These are phyloP conservation scores for Xeromyces bisporus DNA, from an alignment of 495 filamentous ascomycete species.

Conservation along the genomic window DNA sequence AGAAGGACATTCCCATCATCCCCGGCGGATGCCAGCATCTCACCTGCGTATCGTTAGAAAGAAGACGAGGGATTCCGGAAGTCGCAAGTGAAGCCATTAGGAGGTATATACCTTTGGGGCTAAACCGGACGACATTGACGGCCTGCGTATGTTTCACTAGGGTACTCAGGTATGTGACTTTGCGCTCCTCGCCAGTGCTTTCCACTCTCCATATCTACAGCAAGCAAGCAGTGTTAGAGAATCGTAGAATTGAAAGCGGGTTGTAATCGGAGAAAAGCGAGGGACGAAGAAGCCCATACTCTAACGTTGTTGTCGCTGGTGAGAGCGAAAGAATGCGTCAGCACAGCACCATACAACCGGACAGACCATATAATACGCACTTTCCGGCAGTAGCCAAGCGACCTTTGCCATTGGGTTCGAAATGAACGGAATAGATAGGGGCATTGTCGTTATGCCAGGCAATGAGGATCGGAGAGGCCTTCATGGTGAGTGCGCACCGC, in stretches of 20 bases:
- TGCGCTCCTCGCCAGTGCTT: conserved; percentile 67
- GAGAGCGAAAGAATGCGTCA: conserved; percentile 2
- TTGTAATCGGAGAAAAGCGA: conserved; percentile 2
- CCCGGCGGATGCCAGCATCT: conserved; percentile 84
- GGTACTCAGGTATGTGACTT: conserved; percentile 78
- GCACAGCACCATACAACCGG: conserved; percentile 3
- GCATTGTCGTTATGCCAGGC: conserved; percentile 93
- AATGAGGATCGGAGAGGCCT: conserved; percentile 76
- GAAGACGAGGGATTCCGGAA: neutral
- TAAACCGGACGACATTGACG: conserved; percentile 94
- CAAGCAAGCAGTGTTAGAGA: conserved; percentile 1
- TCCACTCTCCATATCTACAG: conserved; percentile 80
- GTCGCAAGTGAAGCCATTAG: too few species aligned
- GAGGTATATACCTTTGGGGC: conserved; percentile 59
- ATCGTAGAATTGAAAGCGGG: neutral
- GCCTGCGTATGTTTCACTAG: conserved; percentile 88
- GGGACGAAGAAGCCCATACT: conserved; percentile 34
- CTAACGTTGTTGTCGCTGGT: conserved; percentile 83
- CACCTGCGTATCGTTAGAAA: conserved; percentile 37
- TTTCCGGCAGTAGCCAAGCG: conserved; percentile 83
- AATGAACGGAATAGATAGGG: conserved; percentile 90
- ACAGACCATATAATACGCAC: conserved; percentile 10
- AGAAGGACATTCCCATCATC: conserved; percentile 94
- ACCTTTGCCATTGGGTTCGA: conserved; percentile 84
- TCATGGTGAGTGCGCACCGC: conserved; percentile 58